phyloP scores from a whole-genome alignment of 108 stramenopile species.

The Cylindrotheca fusiformis region DNA sequence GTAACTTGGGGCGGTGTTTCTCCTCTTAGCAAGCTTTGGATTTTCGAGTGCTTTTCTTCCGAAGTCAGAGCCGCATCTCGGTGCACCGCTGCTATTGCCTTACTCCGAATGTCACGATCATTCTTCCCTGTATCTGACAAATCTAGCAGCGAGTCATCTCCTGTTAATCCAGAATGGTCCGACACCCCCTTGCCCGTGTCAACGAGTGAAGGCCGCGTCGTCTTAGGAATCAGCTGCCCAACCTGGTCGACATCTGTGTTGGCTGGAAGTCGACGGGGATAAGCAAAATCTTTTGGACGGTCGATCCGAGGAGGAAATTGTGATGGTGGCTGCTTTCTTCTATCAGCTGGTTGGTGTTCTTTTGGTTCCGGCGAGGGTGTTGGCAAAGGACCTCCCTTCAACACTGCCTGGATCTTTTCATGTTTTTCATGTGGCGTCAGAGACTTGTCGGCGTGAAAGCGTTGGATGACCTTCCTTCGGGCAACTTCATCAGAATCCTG shows the following conservation, averaged over 20 bases:
- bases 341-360: background rate
- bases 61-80: background rate
- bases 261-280: too few species aligned
- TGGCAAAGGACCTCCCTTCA: background rate
- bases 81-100: background rate
- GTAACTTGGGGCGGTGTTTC: background rate
- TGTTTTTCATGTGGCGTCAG: background rate
- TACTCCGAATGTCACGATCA: background rate
- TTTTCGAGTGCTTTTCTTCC: background rate
- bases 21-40: background rate
- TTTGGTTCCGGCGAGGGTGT: background rate
- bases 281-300: background rate
- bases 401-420: background rate
- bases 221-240: background rate
- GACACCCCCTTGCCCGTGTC: background rate
- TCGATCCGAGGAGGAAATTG: background rate
- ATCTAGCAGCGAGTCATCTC: background rate
- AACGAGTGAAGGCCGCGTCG: background rate
- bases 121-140: background rate
- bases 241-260: too few species aligned
- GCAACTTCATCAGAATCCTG: background rate
- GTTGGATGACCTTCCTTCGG: background rate
- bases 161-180: background rate
- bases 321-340: background rate
- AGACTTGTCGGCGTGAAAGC: background rate